These are phyloP conservation scores for Jaenimonas drosophilae DNA, from an alignment of 208 protist genomes.

Conservation along the genomic window DNA sequence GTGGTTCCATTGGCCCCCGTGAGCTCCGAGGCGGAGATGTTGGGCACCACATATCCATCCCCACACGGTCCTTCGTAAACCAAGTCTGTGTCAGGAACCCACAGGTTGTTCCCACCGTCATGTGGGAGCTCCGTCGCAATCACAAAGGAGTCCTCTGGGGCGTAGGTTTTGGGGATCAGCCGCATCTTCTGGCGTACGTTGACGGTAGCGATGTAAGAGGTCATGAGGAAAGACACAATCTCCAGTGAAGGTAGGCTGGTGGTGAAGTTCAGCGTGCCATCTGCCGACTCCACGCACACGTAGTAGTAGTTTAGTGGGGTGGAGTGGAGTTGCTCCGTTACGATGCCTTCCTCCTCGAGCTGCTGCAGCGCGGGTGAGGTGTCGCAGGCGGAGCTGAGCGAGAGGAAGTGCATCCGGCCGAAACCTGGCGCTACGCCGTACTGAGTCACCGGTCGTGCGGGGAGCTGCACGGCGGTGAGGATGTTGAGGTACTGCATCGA, in stretches of 20 bases:
- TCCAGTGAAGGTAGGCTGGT: slow-evolving; percentile 11
- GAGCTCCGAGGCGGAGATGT: not conserved
- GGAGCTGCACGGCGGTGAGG: not conserved
- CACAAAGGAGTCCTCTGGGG: not conserved
- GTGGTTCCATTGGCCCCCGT: not conserved
- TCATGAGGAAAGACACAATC: slow-evolving; percentile 4
- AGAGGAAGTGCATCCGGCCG: slow-evolving; percentile 9
- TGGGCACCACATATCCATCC: not conserved
- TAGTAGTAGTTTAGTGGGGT: slow-evolving; percentile 4
- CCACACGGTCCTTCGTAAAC: no score
- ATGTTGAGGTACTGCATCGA: slow-evolving; percentile 2
- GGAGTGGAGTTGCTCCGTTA: not conserved
- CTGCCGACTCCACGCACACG: slow-evolving; percentile 15
- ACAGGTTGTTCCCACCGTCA: no score
- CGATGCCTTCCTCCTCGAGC: not conserved
- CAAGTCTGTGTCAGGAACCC: no score
- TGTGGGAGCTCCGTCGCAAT: not conserved
- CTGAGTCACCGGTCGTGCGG: slow-evolving; percentile 2
- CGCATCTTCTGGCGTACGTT: slow-evolving; percentile 2
- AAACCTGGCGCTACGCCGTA: slow-evolving; percentile 3
- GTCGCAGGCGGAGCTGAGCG: not conserved
- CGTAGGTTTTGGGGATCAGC: not conserved
- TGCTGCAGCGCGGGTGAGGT: not conserved
- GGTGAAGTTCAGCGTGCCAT: slow-evolving; percentile 20
- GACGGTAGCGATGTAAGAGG: slow-evolving; percentile 5